Evolutionary conservation across 768 basidiomycete genomes (phyloP).

Genomic region (Russula lepida): DNA sequence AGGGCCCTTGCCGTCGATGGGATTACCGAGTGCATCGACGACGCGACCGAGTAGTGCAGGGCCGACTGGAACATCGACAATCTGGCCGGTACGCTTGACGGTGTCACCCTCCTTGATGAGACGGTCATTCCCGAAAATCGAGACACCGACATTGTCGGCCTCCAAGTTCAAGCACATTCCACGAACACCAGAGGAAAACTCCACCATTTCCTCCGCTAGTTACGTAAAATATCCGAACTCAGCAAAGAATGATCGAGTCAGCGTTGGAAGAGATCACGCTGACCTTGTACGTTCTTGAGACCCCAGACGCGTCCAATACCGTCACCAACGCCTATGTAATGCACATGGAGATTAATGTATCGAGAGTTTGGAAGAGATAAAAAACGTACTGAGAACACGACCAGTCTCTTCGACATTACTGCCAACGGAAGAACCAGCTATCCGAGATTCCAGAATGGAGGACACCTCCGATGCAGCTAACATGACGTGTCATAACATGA

Average conservation of each 20-base stretch:
- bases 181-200: constrained; percentile 99
- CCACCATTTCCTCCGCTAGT: constrained; percentile 99
- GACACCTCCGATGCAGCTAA: constrained; percentile 98
- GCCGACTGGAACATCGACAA: constrained; percentile 99
- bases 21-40: constrained; percentile 98
- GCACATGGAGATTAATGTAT: constrained; percentile 24
- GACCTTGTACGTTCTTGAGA: constrained; percentile 96
- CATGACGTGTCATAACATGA: constrained; percentile 32
- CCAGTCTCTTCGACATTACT: constrained; percentile 99
- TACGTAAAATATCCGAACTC: constrained; percentile 19
- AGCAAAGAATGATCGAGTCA: constrained; percentile 16
- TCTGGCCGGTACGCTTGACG: constrained; percentile 99
- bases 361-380: not conserved
- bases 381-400: constrained; percentile 85
- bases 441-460: constrained; percentile 97
- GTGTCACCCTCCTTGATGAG: constrained; percentile 99
- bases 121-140: constrained; percentile 98
- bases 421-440: constrained; percentile 83
- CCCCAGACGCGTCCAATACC: constrained; percentile 99
- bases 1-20: constrained; percentile 98
- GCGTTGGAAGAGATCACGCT: constrained; percentile 21
- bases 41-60: constrained; percentile 97
- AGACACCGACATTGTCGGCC: constrained; percentile 99
- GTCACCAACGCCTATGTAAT: constrained; percentile 83
- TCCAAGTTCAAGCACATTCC: constrained; percentile 99